Percentiles rank a stretch among this genome's conserved stretches.
These are phyloP conservation scores for Alternaria gansuensis DNA, from an alignment of 2,329 filamentous ascomycete species.

Conservation along the genomic window DNA sequence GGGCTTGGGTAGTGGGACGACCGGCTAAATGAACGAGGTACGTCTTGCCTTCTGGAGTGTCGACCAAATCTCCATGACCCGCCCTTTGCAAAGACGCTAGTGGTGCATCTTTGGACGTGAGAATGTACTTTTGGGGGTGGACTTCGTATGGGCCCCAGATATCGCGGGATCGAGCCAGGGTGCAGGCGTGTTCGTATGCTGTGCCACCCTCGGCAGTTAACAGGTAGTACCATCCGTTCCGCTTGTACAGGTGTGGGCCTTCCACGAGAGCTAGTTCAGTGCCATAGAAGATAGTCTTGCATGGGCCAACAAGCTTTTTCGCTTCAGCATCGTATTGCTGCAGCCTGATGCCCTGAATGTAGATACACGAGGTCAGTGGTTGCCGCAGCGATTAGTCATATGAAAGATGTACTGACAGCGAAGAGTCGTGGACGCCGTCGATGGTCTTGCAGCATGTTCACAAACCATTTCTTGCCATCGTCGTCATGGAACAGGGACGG, in stretches of 20 bases:
- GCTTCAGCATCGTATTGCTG: conserved; percentile 65
- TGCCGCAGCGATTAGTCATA: neutral
- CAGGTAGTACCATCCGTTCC: conserved; percentile 50
- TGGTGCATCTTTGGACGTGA: conserved; percentile 53
- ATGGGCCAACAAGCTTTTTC: conserved; percentile 64
- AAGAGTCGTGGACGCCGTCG: conserved; percentile 54
- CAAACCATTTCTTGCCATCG: conserved; percentile 50
- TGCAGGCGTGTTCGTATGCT: conserved; percentile 52
- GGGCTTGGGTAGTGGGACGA: conserved; percentile 45
- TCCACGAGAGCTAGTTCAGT: conserved; percentile 60
- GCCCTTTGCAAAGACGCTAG: conserved; percentile 46
- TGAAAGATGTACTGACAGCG: conserved; percentile 47
- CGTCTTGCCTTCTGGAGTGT: conserved; percentile 45
- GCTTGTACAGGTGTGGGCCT: conserved; percentile 50
- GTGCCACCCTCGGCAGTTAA: conserved; percentile 54
- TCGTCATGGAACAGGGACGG: conserved; percentile 56
- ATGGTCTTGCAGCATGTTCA: conserved; percentile 52
- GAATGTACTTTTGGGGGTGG: conserved; percentile 54
- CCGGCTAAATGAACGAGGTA: conserved; percentile 50
- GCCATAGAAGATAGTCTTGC: conserved; percentile 63
- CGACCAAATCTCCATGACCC: conserved; percentile 52
- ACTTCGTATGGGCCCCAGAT: conserved; percentile 56
- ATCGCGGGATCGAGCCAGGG: conserved; percentile 51
- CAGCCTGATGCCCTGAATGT: conserved; percentile 59
- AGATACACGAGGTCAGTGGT: neutral